phyloP scores from a whole-genome alignment of 1,284 basidiomycete genomes.

The Exobasidium cylindrosporum region DNA sequence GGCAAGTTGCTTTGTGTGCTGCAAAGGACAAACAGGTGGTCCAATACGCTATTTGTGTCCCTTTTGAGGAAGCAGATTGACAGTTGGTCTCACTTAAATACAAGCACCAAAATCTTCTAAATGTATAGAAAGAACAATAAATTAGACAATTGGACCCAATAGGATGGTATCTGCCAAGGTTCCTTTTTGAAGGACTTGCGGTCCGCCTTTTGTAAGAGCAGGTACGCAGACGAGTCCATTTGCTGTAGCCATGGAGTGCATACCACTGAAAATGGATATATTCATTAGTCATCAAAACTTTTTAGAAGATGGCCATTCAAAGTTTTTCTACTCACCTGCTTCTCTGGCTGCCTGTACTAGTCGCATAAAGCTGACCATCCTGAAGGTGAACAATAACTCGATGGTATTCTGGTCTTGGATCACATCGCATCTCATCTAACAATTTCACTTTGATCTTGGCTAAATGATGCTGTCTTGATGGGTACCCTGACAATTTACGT shows the following conservation, averaged over 20 bases:
- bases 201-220: slow-evolving; percentile 8
- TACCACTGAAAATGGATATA: slow-evolving; percentile 22
- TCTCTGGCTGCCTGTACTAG: slow-evolving; percentile 56
- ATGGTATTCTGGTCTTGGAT: slow-evolving; percentile 76
- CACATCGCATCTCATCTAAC: slow-evolving; percentile 65
- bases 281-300: background rate
- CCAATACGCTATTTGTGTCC: too few relatives aligned
- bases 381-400: slow-evolving; percentile 65
- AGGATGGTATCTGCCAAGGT: background rate
- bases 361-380: slow-evolving; percentile 62
- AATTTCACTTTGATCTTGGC: slow-evolving; percentile 67
- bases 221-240: slow-evolving; percentile 45
- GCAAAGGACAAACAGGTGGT: too few relatives aligned
- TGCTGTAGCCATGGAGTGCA: slow-evolving; percentile 48
- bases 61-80: too few relatives aligned
- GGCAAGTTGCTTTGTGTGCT: too few relatives aligned
- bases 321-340: slow-evolving; percentile 26
- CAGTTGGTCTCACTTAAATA: too few relatives aligned
- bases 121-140: background rate
- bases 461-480: background rate
- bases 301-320: background rate
- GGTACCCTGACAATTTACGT: slow-evolving; percentile 60
- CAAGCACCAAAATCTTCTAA: too few relatives aligned
- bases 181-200: background rate
- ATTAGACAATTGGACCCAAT: slow-evolving; percentile 2